A percentile compares a stretch with the other conserved stretches of the same genome.
These are phyloP conservation scores for Pleurotus ostreatus DNA, from an alignment of 768 basidiomycete species.

Conservation along the genomic window DNA sequence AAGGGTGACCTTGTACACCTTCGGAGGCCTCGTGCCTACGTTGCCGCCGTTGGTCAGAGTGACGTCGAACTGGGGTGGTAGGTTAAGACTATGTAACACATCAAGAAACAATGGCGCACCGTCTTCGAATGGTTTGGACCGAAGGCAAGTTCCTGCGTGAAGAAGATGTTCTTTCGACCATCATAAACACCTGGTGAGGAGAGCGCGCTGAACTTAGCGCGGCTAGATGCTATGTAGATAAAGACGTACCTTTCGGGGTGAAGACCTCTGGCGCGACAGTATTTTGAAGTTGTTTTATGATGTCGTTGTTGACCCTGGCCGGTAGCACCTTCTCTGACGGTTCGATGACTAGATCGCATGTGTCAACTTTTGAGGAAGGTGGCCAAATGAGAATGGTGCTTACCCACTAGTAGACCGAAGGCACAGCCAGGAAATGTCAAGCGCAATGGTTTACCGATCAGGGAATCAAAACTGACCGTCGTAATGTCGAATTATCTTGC, in stretches of 20 bases:
- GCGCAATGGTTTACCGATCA: neutral
- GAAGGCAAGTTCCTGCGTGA: slow-evolving; percentile 34
- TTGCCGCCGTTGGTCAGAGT: slow-evolving; percentile 41
- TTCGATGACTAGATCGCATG: slow-evolving; percentile 28
- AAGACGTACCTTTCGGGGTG: slow-evolving; percentile 23
- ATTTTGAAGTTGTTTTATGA: slow-evolving; percentile 36
- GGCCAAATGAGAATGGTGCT: too few species aligned
- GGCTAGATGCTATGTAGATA: neutral
- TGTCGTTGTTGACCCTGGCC: slow-evolving; percentile 33
- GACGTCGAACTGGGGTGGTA: slow-evolving; percentile 16
- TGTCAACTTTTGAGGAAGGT: too few species aligned
- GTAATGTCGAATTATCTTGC: slow-evolving; percentile 64
- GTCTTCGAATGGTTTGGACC: slow-evolving; percentile 32
- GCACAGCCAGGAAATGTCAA: too few species aligned
- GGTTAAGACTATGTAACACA: neutral
- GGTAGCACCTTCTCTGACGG: slow-evolving; percentile 50
- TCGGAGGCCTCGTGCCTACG: slow-evolving; percentile 33
- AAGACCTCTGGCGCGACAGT: slow-evolving; percentile 32
- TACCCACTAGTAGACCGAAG: too few species aligned
- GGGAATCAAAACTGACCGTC: slow-evolving; percentile 40
- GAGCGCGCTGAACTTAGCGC: slow-evolving; percentile 8
- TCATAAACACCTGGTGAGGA: slow-evolving; percentile 42
- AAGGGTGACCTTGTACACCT: slow-evolving; percentile 49
- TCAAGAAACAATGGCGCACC: slow-evolving; percentile 4
- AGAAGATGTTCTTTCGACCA: slow-evolving; percentile 57